phyloP scores from a whole-genome alignment of 1,284 basidiomycete genomes.

The Vanrija sp. region DNA sequence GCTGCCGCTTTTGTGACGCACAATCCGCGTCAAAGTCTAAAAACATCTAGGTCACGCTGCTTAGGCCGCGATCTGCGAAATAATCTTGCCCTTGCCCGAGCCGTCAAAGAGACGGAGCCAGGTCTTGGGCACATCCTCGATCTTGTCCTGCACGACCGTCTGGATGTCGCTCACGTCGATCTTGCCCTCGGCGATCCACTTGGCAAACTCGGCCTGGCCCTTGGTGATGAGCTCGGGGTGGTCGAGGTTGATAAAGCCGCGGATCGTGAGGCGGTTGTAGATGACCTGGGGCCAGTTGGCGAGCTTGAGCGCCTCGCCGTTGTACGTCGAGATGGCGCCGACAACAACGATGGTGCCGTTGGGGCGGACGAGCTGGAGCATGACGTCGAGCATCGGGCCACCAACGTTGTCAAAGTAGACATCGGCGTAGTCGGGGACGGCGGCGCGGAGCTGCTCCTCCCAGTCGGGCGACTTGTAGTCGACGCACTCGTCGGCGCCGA shows the following conservation, averaged over 20 bases:
- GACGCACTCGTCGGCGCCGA: constrained; percentile 52
- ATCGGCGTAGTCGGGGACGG: constrained; percentile 28
- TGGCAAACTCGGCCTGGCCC: constrained; percentile 17
- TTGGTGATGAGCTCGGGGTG: constrained; percentile 17
- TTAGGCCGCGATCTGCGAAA: constrained; percentile 30
- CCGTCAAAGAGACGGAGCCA: constrained; percentile 40
- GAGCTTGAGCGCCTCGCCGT: constrained; percentile 21
- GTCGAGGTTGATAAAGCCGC: constrained; percentile 44
- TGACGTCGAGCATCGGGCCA: constrained; percentile 46
- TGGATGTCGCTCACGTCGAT: constrained; percentile 30
- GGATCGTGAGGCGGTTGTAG: constrained; percentile 46
- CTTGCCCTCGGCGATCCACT: constrained; percentile 36
- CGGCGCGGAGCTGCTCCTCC: constrained; percentile 1
- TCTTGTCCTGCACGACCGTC: constrained; percentile 35
- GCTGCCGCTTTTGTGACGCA: no score
- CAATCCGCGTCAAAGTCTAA: no score
- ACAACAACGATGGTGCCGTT: constrained; percentile 50
- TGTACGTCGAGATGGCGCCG: constrained; percentile 38
- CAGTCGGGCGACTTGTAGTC: constrained; percentile 49
- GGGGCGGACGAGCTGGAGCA: constrained; percentile 44
- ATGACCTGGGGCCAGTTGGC: constrained; percentile 42
- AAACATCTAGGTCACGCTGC: constrained; percentile 8
- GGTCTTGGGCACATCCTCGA: constrained; percentile 39
- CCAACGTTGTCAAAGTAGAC: constrained; percentile 50
- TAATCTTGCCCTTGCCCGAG: constrained; percentile 40